These are phyloP conservation scores for Phlebiopsis flavidoalba DNA, from an alignment of 768 basidiomycete species.

Conservation along the genomic window DNA sequence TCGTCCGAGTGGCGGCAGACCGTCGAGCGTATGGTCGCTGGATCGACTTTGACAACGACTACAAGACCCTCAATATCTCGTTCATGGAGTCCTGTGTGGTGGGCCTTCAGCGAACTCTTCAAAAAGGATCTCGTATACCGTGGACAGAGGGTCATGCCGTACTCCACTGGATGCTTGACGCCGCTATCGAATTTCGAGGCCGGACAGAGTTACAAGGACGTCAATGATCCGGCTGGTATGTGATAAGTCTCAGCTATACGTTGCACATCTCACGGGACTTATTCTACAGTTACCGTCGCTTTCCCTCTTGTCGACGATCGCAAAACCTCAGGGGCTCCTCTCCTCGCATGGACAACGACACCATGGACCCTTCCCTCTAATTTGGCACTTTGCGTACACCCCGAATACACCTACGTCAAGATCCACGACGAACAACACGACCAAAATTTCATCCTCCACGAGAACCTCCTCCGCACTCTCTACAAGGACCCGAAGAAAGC, in stretches of 20 bases:
- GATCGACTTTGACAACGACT: slow-evolving; percentile 99
- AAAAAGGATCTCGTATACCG: slow-evolving; percentile 90
- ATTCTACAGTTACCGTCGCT: slow-evolving; percentile 69
- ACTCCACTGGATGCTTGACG: slow-evolving; percentile 93
- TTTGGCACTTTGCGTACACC: slow-evolving; percentile 92
- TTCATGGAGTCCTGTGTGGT: slow-evolving; percentile 99
- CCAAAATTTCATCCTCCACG: slow-evolving; percentile 89
- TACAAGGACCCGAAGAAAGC: slow-evolving; percentile 98
- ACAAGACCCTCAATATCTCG: slow-evolving; percentile 89
- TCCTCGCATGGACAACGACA: slow-evolving; percentile 98
- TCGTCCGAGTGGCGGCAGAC: slow-evolving; percentile 90
- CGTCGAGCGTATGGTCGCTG: slow-evolving; percentile 97
- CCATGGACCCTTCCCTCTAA: slow-evolving; percentile 99
- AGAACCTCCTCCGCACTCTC: slow-evolving; percentile 76
- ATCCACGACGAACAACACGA: slow-evolving; percentile 87
- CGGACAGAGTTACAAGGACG: slow-evolving; percentile 85
- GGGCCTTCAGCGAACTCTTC: slow-evolving; percentile 95
- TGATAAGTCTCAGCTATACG: background rate
- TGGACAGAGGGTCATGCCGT: slow-evolving; percentile 94
- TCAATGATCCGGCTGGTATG: slow-evolving; percentile 87
- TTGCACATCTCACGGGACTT: background rate
- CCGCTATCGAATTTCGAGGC: slow-evolving; percentile 98
- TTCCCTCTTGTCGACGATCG: slow-evolving; percentile 95
- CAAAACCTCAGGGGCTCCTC: slow-evolving; percentile 62
- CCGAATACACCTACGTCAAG: slow-evolving; percentile 94